Conservation (phyloP, 2,329 filamentous ascomycete genomes). For the Alternaria infectoria region DNA sequence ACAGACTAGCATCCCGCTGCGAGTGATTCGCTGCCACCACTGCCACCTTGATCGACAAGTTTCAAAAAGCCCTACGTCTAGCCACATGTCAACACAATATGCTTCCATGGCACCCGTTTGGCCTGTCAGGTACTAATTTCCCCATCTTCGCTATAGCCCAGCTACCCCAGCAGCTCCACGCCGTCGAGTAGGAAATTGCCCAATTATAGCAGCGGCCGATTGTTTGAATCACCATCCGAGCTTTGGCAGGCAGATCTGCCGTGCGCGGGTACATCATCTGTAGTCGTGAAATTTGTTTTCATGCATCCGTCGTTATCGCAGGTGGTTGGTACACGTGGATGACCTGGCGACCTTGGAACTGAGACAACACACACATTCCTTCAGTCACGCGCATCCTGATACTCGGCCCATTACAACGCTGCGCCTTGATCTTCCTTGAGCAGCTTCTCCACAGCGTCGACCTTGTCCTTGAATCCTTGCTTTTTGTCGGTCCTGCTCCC, state of each 20-base stretch:
- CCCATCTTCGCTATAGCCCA: conserved; percentile 1
- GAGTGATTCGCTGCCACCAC: conserved; percentile 3
- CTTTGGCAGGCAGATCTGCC: conserved; percentile 9
- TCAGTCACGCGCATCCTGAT: conserved; percentile 3
- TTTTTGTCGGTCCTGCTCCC: conserved; percentile 87
- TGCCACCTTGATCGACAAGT: conserved; percentile 3
- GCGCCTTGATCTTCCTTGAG: conserved; percentile 46
- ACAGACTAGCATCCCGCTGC: neutral
- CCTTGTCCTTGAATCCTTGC: conserved; percentile 82
- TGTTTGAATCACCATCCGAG: conserved; percentile 2
- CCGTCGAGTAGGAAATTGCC: conserved; percentile 13
- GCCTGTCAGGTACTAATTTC: conserved; percentile 1
- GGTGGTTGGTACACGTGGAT: conserved; percentile 1
- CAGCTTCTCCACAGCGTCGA: conserved; percentile 64
- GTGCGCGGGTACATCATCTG: neutral
- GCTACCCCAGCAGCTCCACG: conserved; percentile 9
- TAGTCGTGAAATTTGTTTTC: conserved; percentile 10
- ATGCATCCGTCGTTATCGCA: neutral
- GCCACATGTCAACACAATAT: neutral
- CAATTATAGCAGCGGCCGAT: conserved; percentile 29
- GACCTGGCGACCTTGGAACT: conserved; percentile 9
- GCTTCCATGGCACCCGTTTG: conserved; percentile 6
- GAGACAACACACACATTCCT: conserved; percentile 13
- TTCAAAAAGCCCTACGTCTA: conserved; percentile 4
- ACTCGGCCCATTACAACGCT: neutral